A percentile compares a stretch with the other conserved stretches of the same genome.
phyloP scores from a whole-genome alignment of 257 asterid genomes.

The Marsdenia floribunda region DNA sequence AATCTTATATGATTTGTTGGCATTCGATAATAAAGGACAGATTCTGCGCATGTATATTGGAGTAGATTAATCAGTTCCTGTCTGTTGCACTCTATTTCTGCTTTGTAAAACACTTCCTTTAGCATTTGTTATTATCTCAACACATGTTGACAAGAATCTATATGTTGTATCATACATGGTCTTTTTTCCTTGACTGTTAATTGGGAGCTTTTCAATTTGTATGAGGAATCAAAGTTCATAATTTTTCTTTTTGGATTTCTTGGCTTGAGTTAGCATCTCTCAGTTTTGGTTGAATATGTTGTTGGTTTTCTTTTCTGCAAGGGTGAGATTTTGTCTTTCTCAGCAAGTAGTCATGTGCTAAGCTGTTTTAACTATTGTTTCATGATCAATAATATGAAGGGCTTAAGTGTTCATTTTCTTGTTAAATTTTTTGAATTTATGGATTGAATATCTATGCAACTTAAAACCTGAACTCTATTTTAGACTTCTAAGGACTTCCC shows the following conservation, averaged over 20 bases:
- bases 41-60: conserved; percentile 9
- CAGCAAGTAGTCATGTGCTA: no score
- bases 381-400: no score
- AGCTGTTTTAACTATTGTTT: no score
- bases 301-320: no score
- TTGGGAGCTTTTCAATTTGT: background rate
- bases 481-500: no score
- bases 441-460: no score
- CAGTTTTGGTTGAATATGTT: background rate
- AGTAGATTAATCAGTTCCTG: conserved; percentile 2
- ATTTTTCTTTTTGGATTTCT: background rate
- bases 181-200: background rate
- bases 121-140: background rate
- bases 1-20: background rate
- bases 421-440: no score
- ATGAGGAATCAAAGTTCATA: conserved; percentile 1
- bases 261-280: background rate
- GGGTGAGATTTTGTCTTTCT: no score
- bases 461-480: no score
- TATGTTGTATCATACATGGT: conserved; percentile 1
- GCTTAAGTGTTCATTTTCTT: no score
- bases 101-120: background rate
- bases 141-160: background rate
- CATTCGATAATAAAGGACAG: background rate
- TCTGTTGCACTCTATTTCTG: background rate